Percentiles rank a stretch among this genome's conserved stretches.
Conservation (phyloP, 176 grass and related monocot species). For the Aegilops longissima region DNA sequence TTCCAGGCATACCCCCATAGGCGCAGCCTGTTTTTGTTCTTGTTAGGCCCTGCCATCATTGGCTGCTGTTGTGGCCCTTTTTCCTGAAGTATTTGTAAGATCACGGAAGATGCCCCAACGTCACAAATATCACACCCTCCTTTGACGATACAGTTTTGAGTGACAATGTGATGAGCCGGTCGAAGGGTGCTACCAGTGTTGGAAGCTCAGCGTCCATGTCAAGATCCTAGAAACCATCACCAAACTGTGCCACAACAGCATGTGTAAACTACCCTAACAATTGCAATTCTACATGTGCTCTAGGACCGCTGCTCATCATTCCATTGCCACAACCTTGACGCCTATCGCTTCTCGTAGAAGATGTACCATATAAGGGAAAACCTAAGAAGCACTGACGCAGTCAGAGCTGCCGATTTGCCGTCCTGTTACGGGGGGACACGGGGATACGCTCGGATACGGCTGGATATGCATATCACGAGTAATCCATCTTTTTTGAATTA, state of each 20-base stretch:
- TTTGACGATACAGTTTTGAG: not conserved
- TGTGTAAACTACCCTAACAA: not conserved
- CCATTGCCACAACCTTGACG: not conserved
- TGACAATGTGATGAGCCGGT: not conserved
- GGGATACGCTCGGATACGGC: too few species aligned
- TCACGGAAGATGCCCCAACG: not conserved
- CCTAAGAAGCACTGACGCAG: too few species aligned
- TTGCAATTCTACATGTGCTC: not conserved
- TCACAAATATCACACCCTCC: not conserved
- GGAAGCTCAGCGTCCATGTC: not conserved
- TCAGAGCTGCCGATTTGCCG: too few species aligned
- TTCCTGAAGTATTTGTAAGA: not conserved
- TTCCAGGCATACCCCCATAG: not conserved
- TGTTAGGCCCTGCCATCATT: not conserved
- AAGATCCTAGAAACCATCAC: not conserved
- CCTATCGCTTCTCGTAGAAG: not conserved
- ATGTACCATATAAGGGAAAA: not conserved
- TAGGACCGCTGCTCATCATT: not conserved
- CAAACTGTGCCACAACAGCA: not conserved
- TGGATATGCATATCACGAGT: too few species aligned
- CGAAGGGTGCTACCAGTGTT: not conserved
- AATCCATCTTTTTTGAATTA: too few species aligned
- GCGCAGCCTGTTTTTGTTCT: not conserved
- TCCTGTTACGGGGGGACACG: too few species aligned
- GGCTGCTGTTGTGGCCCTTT: not conserved